These are phyloP conservation scores for Blastobotrys serpentis DNA, from an alignment of 1,139 yeast genomes.

Conservation along the genomic window DNA sequence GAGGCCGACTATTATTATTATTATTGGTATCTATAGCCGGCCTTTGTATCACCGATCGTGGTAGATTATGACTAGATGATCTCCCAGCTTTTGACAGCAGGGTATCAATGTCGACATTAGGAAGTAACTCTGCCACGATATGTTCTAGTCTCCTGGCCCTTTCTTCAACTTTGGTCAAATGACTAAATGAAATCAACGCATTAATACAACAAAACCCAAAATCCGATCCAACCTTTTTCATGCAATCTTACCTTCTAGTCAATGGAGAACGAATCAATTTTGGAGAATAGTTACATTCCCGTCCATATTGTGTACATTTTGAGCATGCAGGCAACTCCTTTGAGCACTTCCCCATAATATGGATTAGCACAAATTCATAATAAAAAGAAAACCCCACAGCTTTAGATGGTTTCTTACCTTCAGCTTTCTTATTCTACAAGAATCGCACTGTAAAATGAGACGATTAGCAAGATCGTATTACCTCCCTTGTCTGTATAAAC, in stretches of 20 bases:
- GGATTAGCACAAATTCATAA: slow-evolving; percentile 24
- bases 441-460: slow-evolving; percentile 43
- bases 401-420: slow-evolving; percentile 34
- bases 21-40: slow-evolving; percentile 7
- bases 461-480: neutral
- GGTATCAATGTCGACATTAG: slow-evolving; percentile 46
- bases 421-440: slow-evolving; percentile 50
- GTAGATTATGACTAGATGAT: neutral
- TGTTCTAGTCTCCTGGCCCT: slow-evolving; percentile 56
- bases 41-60: neutral
- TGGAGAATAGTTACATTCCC: slow-evolving; percentile 79
- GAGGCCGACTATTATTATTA: slow-evolving; percentile 27
- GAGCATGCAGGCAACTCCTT: slow-evolving; percentile 72
- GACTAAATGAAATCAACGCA: slow-evolving; percentile 16
- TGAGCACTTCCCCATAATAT: slow-evolving; percentile 48
- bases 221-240: neutral
- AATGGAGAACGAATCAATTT: slow-evolving; percentile 74
- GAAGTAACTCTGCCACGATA: slow-evolving; percentile 47
- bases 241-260: slow-evolving; percentile 67
- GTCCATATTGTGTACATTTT: slow-evolving; percentile 68
- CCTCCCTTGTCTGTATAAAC: slow-evolving; percentile 14
- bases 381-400: neutral
- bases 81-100: slow-evolving; percentile 27
- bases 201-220: neutral
- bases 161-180: slow-evolving; percentile 69